A percentile compares a stretch with the other conserved stretches of the same genome.
Conservation (phyloP, 2,329 filamentous ascomycete genomes). For the Clonostachys solani region DNA sequence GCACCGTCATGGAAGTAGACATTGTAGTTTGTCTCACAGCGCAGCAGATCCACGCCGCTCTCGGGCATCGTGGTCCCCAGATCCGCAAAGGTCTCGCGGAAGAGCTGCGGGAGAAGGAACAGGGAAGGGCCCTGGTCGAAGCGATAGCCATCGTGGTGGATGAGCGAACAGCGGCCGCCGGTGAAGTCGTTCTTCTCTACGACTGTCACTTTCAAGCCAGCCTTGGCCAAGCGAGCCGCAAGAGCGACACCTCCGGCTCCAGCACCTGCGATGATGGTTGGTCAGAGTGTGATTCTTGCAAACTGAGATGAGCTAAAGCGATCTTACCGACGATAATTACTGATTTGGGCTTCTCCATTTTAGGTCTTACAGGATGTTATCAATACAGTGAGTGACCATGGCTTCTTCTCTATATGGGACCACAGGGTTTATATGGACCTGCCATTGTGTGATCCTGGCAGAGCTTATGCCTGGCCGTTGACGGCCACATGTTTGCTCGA, state of each 20-base stretch:
- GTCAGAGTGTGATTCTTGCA: not conserved
- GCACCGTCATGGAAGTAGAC: constrained; percentile 69
- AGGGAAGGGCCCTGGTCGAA: constrained; percentile 77
- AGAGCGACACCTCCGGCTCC: constrained; percentile 70
- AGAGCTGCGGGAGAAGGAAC: constrained; percentile 66
- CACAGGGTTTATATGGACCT: too few species aligned
- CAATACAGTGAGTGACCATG: not conserved
- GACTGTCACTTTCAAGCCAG: constrained; percentile 68
- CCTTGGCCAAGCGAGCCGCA: constrained; percentile 66
- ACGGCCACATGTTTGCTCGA: too few species aligned
- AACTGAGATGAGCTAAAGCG: not conserved
- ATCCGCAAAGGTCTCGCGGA: constrained; percentile 65
- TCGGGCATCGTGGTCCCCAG: constrained; percentile 60
- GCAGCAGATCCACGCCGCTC: constrained; percentile 64
- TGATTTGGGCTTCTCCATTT: constrained; percentile 14
- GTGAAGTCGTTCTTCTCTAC: constrained; percentile 74
- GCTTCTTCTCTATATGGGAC: too few species aligned
- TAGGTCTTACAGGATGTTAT: too few species aligned
- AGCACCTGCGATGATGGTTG: constrained; percentile 42
- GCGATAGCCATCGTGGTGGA: constrained; percentile 57
- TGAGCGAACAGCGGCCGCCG: constrained; percentile 66
- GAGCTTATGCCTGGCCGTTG: too few species aligned
- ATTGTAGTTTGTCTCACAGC: constrained; percentile 73
- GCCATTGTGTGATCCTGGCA: too few species aligned
- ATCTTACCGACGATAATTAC: constrained; percentile 18